A percentile compares a stretch with the other conserved stretches of the same genome.
These are phyloP conservation scores for Aspergillus sp. DNA, from an alignment of 2,329 filamentous ascomycete genomes.

Conservation along the genomic window DNA sequence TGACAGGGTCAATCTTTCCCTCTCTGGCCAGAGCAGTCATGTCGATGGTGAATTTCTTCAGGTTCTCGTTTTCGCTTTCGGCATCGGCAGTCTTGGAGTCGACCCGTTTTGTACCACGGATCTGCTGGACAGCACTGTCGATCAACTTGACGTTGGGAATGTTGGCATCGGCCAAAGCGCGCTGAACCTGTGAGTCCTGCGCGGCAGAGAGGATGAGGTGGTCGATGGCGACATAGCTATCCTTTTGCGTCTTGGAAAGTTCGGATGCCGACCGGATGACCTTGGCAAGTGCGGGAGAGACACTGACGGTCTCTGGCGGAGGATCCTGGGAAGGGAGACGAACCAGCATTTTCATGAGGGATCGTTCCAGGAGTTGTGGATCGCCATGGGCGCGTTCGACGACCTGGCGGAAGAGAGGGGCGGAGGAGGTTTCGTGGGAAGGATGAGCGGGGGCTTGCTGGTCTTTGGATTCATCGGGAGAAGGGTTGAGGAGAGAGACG, in stretches of 20 bases:
- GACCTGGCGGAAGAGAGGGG: constrained; percentile 90
- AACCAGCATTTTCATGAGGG: constrained; percentile 88
- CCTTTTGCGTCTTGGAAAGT: constrained; percentile 95
- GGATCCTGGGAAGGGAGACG: constrained; percentile 92
- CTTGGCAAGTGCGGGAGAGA: constrained; percentile 79
- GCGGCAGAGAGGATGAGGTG: constrained; percentile 85
- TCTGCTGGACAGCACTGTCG: constrained; percentile 85
- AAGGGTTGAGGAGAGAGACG: constrained; percentile 53
- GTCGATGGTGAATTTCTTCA: constrained; percentile 98
- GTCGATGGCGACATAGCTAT: constrained; percentile 90
- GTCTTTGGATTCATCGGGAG: constrained; percentile 67
- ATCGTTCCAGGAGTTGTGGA: constrained; percentile 80
- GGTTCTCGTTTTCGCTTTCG: constrained; percentile 89
- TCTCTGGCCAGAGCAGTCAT: constrained; percentile 96
- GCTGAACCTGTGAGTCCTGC: constrained; percentile 75
- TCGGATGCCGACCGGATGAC: constrained; percentile 83
- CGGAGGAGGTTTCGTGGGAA: constrained; percentile 61
- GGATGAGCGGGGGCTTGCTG: constrained; percentile 69
- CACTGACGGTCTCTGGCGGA: constrained; percentile 82
- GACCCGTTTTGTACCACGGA: constrained; percentile 88
- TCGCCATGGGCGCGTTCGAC: constrained; percentile 93
- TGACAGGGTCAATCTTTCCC: constrained; percentile 97
- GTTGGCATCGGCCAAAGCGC: constrained; percentile 78
- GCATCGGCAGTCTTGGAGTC: constrained; percentile 94
- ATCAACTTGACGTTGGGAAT: constrained; percentile 89